Evolutionary conservation across 192 early-diverging fungal genomes (phyloP), one percentile per base, ranked within the genome.

Genomic region (Borealophlyctis nickersoniae): DNA sequence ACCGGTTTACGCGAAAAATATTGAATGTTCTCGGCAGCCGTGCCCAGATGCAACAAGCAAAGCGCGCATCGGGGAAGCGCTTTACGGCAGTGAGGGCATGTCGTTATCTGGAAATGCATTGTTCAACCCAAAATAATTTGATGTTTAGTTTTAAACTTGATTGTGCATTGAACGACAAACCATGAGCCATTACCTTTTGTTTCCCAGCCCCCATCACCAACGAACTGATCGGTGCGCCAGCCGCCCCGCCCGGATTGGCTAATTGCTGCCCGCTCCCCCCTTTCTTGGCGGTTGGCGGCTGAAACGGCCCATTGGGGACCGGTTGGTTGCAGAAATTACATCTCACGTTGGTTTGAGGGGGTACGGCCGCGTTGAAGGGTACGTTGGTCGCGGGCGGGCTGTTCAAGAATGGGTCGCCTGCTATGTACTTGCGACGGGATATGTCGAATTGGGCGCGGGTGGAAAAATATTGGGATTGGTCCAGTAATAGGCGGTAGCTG

Each of bases 361-460:
- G 36, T 13, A 61, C 26, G 16, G 50, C 53, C 19, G 48, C 36
- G 28, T 58, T 61, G 23, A 65, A 71, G 24, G 65, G n/a, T 45
- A 63, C 51, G 1, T 55, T 50, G 4, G 70, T 53, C 24, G 72
- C 36, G 11, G 69, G 64, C 13, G 32, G 54, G 9, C 23, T 36
- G n/a, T 65, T 55, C 35, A 33, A 60, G 56, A 62, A 58, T 30
- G 49, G 31, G 13, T 50, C 61, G n/a, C 62, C 58, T 22, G 35
- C 26, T 16, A 58, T 49, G 34, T 54, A 34, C 14, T 88, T 88
- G 58, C 87, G 87, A 28, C 90, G 82, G 14, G 79, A 79, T 66
- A 99, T 99, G 75, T 99, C 96, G 72, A 98, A 96, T 32, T 82
- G 72, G 28, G 92, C 91, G 1, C 96, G 81, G n/a, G 75, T 77